Evolutionary conservation across 805 yeast genomes (phyloP), one percentile per base, ranked within the genome.

Genomic region (Priceomyces castillae): DNA sequence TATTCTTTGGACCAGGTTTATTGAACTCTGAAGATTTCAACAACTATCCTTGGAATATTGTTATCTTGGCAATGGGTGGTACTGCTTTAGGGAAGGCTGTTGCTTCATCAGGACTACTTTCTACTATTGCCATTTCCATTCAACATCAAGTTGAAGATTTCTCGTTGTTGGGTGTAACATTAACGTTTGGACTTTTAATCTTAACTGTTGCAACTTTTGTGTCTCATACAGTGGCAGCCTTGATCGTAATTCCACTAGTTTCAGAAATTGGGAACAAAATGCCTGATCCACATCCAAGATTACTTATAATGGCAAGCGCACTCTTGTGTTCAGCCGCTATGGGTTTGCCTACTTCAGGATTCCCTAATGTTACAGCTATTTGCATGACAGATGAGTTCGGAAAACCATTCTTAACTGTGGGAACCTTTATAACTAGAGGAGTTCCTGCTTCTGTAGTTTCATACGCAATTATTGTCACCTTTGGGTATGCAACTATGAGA

Each of bases 291-390:
- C 97, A 88, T 64, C 96, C 98, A 28, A 76, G 90, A 49, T 59
- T 92, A 37, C 69, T 94, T 52, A 84, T 94, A 37, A 77, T 80
- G 81, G 70, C 73, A 10, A 72, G 78, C 42, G 82, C 82, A 2
- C 62, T 80, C 48, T 69, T 94, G 48, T 88, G 97, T 56, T 92
- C 98, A 0, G 83, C 86, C 30, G 99, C 98, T 2, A 94, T 94
- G 98, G 98, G 97, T 1, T 70, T 94, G 42, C 98, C 99, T 22
- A 94, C 98, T 0, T 86, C 96, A 2, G 98, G 99, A 0, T 92
- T 94, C 73, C 99, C 99, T 3, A 94, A 94, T 56, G 97, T 94
- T 28, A 90, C 98, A 0, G 99, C 98, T 0, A 89, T 94, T 48
- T 90, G 97, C 46, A 81, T 90, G 81, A 82, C 90, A 4, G 96